These are phyloP conservation scores for Apiospora aurea DNA, from an alignment of 2,329 filamentous ascomycete genomes.

Conservation along the genomic window DNA sequence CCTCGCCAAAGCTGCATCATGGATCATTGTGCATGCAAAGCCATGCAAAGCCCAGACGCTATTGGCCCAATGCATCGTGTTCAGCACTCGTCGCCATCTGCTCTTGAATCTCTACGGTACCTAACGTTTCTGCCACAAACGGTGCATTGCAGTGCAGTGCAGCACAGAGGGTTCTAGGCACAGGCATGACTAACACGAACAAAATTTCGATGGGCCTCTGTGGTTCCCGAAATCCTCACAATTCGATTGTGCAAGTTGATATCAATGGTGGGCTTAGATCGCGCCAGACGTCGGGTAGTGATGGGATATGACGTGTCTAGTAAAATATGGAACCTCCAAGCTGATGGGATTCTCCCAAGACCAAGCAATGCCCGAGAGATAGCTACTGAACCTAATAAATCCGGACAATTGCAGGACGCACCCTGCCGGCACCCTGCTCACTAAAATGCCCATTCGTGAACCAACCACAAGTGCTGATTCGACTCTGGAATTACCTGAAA, in stretches of 20 bases:
- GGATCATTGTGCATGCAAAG: not conserved
- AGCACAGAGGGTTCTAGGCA: not conserved
- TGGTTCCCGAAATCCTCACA: not conserved
- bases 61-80: not conserved
- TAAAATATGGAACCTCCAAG: too few species aligned
- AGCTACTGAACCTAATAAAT: not conserved
- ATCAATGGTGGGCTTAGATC: not conserved
- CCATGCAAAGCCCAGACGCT: not conserved
- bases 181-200: not conserved
- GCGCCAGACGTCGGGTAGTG: too few species aligned
- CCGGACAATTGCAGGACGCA: not conserved
- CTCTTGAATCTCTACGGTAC: not conserved
- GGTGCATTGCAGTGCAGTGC: not conserved
- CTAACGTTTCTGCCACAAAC: not conserved
- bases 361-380: too few species aligned
- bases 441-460: not conserved
- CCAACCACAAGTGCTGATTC: conserved; percentile 19
- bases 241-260: too few species aligned
- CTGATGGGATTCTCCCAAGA: too few species aligned
- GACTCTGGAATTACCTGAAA: not conserved
- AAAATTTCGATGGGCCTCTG: not conserved
- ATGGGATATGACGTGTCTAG: too few species aligned
- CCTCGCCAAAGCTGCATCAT: conserved; percentile 12
- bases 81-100: not conserved
- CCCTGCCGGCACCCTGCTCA: not conserved